phyloP scores from a whole-genome alignment of 1,284 basidiomycete species.

The Pseudozyma tsukubaensis region DNA sequence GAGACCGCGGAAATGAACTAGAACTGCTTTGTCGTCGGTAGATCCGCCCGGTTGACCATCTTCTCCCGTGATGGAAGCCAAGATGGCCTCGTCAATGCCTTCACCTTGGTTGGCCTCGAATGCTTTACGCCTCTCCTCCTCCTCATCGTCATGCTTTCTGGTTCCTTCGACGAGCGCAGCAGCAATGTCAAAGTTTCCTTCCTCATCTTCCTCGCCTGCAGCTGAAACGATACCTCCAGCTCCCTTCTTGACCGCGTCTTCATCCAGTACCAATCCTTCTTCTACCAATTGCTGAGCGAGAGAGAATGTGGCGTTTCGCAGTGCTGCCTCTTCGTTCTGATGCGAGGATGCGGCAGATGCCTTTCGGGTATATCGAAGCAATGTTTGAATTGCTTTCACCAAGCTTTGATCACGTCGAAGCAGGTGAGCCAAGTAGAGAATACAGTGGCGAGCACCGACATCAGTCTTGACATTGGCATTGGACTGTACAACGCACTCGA shows the following conservation, averaged over 20 bases:
- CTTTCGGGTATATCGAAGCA: constrained; percentile 56
- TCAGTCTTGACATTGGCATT: constrained; percentile 52
- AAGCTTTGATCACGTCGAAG: constrained; percentile 59
- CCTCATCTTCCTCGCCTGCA: constrained; percentile 76
- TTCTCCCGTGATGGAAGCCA: constrained; percentile 46
- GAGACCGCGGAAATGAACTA: constrained; percentile 57
- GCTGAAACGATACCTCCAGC: constrained; percentile 35
- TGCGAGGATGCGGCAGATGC: constrained; percentile 19
- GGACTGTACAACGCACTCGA: constrained; percentile 76
- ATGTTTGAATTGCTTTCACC: constrained; percentile 51
- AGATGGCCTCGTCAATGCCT: constrained; percentile 41
- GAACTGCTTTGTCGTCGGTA: constrained; percentile 44
- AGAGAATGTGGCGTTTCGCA: constrained; percentile 30
- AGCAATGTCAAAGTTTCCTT: constrained; percentile 77
- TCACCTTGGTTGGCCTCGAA: constrained; percentile 74
- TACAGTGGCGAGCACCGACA: constrained; percentile 61
- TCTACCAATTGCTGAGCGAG: constrained; percentile 58
- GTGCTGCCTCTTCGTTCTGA: constrained; percentile 27
- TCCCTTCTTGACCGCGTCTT: constrained; percentile 45
- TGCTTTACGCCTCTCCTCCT: constrained; percentile 75
- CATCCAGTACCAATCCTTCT: constrained; percentile 52
- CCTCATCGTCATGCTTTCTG: constrained; percentile 44
- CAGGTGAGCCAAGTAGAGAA: constrained; percentile 62
- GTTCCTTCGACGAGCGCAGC: constrained; percentile 70
- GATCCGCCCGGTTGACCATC: constrained; percentile 49